Evolutionary conservation across 176 grass and related monocot genomes (phyloP).

Genomic region (Metroxylon sagu): DNA sequence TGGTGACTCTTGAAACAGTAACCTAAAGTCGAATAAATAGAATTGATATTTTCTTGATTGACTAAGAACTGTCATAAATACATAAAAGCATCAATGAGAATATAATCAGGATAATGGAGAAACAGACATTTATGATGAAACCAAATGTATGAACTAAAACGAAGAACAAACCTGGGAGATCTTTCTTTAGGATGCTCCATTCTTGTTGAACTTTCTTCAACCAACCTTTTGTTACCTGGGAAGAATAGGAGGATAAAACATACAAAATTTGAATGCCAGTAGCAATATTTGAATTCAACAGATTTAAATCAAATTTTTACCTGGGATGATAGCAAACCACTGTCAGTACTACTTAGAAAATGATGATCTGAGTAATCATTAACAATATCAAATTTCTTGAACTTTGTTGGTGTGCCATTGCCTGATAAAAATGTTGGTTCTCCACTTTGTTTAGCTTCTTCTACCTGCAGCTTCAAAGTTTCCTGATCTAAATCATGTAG

Average conservation of each 20-base stretch:
- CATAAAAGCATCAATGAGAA: no score
- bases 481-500: constrained; percentile 25
- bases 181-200: constrained; percentile 73
- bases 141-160: background rate
- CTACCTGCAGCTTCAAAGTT: constrained; percentile 22
- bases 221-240: constrained; percentile 77
- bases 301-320: background rate
- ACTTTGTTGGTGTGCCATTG: constrained; percentile 35
- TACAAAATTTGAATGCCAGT: background rate
- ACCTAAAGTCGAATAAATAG: no score
- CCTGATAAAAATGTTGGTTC: constrained; percentile 27
- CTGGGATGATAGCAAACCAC: constrained; percentile 30
- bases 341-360: constrained; percentile 50
- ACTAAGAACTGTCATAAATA: no score
- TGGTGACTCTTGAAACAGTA: no score
- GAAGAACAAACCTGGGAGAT: constrained; percentile 51
- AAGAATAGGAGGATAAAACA: constrained; percentile 5
- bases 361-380: constrained; percentile 71
- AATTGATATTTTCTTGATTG: no score
- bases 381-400: constrained; percentile 63
- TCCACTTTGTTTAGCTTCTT: constrained; percentile 30
- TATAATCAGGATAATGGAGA: no score
- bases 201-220: constrained; percentile 84
- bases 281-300: background rate
- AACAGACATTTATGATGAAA: no score